phyloP scores from a whole-genome alignment of 345 rosid genomes.

The Salix suchowensis region DNA sequence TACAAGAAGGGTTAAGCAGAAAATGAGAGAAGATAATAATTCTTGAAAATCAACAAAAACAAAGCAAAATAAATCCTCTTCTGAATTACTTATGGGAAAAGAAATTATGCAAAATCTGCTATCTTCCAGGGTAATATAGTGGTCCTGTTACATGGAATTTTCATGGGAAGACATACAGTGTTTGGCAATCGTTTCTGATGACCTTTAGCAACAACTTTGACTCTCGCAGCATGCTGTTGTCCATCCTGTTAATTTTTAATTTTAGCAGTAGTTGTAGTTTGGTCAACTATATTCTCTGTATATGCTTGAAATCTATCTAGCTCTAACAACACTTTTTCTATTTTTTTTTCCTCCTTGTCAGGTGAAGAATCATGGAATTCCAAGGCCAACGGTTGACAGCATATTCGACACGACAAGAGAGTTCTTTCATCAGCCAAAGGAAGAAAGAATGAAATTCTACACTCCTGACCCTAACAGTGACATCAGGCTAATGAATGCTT shows the following conservation, averaged over 20 bases:
- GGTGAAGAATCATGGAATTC: neutral
- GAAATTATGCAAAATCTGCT: no score
- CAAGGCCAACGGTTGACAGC: neutral
- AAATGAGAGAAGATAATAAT: no score
- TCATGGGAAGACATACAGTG: neutral
- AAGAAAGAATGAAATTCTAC: neutral
- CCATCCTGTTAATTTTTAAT: neutral
- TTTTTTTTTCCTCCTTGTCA: no score
- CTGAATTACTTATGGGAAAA: no score
- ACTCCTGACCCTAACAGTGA: neutral
- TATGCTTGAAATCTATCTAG: neutral
- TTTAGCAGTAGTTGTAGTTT: neutral
- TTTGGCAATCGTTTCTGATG: neutral
- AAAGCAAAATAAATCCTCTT: no score
- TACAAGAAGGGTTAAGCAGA: no score
- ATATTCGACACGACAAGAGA: neutral
- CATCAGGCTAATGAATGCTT: neutral
- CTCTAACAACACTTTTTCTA: neutral
- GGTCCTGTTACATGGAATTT: neutral
- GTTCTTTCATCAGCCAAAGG: neutral
- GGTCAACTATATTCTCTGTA: neutral
- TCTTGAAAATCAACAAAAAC: no score
- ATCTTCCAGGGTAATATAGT: no score
- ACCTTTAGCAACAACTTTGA: neutral
- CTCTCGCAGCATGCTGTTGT: neutral